Percentiles rank a stretch among this genome's conserved stretches.
These are phyloP conservation scores for Camelina sativa DNA, from an alignment of 345 rosid species.

Conservation along the genomic window DNA sequence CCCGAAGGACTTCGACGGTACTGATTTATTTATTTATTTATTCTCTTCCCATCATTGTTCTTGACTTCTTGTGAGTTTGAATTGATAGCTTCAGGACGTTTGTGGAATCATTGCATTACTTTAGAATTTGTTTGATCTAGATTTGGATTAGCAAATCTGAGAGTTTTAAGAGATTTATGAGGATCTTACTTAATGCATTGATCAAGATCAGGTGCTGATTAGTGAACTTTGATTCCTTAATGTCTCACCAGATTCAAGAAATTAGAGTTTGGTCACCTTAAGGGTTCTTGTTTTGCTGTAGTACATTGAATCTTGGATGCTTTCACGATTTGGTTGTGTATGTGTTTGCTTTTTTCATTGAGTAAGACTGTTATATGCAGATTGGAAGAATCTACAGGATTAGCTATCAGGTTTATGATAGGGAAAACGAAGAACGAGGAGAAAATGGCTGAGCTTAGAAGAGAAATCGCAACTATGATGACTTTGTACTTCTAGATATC, in stretches of 20 bases:
- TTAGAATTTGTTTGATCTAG: neutral
- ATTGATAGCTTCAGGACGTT: slow-evolving; percentile 3
- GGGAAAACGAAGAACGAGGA: slow-evolving; percentile 59
- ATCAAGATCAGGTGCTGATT: neutral
- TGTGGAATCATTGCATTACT: neutral
- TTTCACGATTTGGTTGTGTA: neutral
- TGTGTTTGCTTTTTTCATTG: neutral
- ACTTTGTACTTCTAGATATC: slow-evolving; percentile 73
- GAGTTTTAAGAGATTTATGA: neutral
- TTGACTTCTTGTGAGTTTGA: no score
- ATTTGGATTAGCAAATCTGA: neutral
- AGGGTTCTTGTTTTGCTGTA: neutral
- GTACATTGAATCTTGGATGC: slow-evolving; percentile 14
- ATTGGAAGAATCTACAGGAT: slow-evolving; percentile 83
- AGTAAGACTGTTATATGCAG: slow-evolving; percentile 38
- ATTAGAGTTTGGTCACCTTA: neutral
- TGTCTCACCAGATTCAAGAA: neutral
- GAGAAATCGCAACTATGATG: slow-evolving; percentile 75
- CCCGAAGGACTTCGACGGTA: slow-evolving; percentile 82
- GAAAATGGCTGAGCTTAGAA: slow-evolving; percentile 63
- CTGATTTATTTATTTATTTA: neutral
- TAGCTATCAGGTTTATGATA: slow-evolving; percentile 73
- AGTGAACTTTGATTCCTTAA: neutral
- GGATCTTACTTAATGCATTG: neutral
- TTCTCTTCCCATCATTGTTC: slow-evolving; percentile 19